These are phyloP conservation scores for Aspergillus melleus DNA, from an alignment of 2,329 filamentous ascomycete species.

Conservation along the genomic window DNA sequence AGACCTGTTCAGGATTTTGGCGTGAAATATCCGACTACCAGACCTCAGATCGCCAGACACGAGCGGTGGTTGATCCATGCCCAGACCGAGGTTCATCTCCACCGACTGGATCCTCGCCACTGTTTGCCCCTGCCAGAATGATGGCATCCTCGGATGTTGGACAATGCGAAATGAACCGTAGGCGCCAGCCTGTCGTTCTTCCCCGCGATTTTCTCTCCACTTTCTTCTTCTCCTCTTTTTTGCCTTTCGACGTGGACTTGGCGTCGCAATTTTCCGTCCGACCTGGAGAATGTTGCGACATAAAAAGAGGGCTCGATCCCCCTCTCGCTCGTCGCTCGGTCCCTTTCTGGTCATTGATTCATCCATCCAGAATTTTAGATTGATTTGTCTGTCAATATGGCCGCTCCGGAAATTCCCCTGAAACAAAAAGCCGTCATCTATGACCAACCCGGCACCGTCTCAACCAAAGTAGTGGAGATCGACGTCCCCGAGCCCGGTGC, in stretches of 20 bases:
- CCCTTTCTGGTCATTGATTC: neutral
- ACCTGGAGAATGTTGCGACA: too few species aligned
- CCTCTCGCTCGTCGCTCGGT: too few species aligned
- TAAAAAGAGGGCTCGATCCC: neutral
- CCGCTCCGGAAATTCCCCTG: constrained; percentile 50
- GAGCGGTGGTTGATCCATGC: too few species aligned
- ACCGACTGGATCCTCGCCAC: too few species aligned
- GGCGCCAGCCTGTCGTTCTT: neutral
- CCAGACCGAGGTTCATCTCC: too few species aligned
- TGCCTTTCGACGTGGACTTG: neutral
- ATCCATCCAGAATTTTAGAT: neutral
- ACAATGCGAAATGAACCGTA: too few species aligned
- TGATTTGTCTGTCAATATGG: constrained; percentile 25
- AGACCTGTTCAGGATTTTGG: too few species aligned
- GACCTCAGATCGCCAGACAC: too few species aligned
- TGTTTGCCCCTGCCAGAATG: too few species aligned
- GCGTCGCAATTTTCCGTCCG: neutral
- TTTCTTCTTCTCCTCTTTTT: too few species aligned
- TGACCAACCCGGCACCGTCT: constrained; percentile 65
- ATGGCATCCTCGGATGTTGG: too few species aligned
- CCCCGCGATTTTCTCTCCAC: neutral
- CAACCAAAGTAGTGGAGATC: constrained; percentile 63
- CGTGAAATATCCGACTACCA: too few species aligned
- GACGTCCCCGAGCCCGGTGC: constrained; percentile 65
- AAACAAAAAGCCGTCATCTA: constrained; percentile 66